Evolutionary conservation across 225 moss, liverwort and hornwort species (phyloP), one percentile per base, ranked within the genome.

Genomic region (Physcomitrium patens): DNA sequence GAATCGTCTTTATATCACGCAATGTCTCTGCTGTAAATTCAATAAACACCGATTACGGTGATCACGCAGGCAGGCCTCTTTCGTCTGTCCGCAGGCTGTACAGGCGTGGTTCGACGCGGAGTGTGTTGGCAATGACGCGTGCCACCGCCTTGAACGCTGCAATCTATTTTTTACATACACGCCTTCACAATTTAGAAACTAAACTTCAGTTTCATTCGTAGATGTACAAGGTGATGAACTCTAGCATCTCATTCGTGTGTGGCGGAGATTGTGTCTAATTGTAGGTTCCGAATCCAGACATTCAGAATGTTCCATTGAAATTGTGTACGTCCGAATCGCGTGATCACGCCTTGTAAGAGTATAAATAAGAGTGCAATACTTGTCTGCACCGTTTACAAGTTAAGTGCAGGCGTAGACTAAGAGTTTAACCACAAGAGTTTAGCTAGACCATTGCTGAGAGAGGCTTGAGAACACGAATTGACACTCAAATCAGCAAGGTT

Each of bases 81-180:
- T 37, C 31, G 31, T 37, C 31, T 37, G 31, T 37, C 31, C 31
- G 7, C 31, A 37, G 31, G 31, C 31, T 37, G 31, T 37, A 37
- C 2, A 37, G 7, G 31, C 31, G 31, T 37, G 5, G 5, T 37
- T 37, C 31, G 15, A 28, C 12, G 12, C 3, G 51, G 49, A 51
- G 59, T 82, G 59, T 82, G 78, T 74, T 74, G 78, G 82, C 74
- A 65, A 60, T 65, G 53, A 70, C 74, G 65, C 44, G 74, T 78
- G 43, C 54, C 6, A 8, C 47, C 42, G 14, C 45, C 63, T 64
- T 0, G 44, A 45, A 55, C 2, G 31, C 31, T 37, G 31, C 31
- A 37, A 37, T 37, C 31, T 37, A 37, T 7, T 37, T 37, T 37
- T 37, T 37, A 4, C 56, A 63, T 10, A 47, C 70, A 70, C 41